Conservation (phyloP, 805 yeast genomes). For the Kluyveromyces lactis region DNA sequence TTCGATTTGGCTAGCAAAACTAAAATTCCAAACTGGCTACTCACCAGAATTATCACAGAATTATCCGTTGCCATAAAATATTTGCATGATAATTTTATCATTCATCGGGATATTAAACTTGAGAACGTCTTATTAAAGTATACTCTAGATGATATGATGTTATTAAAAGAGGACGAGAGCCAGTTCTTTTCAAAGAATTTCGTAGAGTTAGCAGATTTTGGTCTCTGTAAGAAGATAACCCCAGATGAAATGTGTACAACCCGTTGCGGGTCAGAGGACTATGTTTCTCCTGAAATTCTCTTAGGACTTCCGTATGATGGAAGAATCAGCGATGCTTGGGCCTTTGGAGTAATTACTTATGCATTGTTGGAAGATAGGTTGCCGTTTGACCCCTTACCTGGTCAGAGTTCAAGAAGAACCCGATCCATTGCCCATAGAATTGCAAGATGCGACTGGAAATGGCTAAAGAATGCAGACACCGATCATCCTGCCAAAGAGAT, state of each 20-base stretch:
- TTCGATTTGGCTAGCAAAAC: constrained; percentile 52
- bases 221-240: constrained; percentile 66
- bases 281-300: constrained; percentile 87
- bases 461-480: constrained; percentile 47
- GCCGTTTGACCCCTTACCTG: constrained; percentile 86
- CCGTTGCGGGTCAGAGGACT: constrained; percentile 94
- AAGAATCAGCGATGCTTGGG: constrained; percentile 87
- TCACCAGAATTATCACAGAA: constrained; percentile 63
- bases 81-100: constrained; percentile 57
- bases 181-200: constrained; percentile 20
- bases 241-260: constrained; percentile 63
- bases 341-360: constrained; percentile 85
- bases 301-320: constrained; percentile 93
- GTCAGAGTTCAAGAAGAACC: constrained; percentile 28
- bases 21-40: constrained; percentile 38
- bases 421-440: constrained; percentile 71
- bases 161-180: constrained; percentile 22
- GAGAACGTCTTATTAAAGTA: constrained; percentile 65
- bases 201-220: constrained; percentile 76
- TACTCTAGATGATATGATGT: constrained; percentile 27
- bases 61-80: constrained; percentile 60
- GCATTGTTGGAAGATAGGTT: constrained; percentile 75
- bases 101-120: constrained; percentile 87
- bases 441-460: constrained; percentile 87
- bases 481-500: constrained; percentile 20